Evolutionary conservation across 2,329 filamentous ascomycete genomes (phyloP).

Genomic region (Cladosporium sp.): DNA sequence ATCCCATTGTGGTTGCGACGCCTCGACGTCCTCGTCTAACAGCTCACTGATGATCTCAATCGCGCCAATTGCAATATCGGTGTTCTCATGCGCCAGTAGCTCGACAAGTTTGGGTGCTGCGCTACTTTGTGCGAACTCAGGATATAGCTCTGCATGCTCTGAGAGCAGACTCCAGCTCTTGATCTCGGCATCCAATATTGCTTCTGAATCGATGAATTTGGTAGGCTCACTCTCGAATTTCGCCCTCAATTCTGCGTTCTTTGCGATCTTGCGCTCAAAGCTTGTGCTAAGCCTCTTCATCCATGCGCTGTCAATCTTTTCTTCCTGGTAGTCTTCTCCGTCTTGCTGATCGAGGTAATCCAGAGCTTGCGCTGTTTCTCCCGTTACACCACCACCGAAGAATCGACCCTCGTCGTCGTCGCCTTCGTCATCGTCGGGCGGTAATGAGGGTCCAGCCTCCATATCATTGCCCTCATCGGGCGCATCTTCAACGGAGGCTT

Average conservation of each 20-base stretch:
- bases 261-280: conserved; percentile 86
- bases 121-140: conserved; percentile 67
- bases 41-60: conserved; percentile 87
- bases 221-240: conserved; percentile 75
- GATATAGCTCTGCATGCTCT: conserved; percentile 80
- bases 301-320: conserved; percentile 82
- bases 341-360: conserved; percentile 78
- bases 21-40: conserved; percentile 86
- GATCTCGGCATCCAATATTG: conserved; percentile 83
- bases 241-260: conserved; percentile 83
- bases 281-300: conserved; percentile 73
- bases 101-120: conserved; percentile 74
- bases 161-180: conserved; percentile 81
- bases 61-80: conserved; percentile 88
- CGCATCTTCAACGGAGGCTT: conserved; percentile 49
- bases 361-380: conserved; percentile 75
- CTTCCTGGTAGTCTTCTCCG: conserved; percentile 48
- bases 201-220: conserved; percentile 81
- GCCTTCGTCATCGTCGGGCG: conserved; percentile 47
- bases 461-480: conserved; percentile 48
- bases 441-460: conserved; percentile 34
- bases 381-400: conserved; percentile 85
- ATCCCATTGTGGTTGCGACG: conserved; percentile 76
- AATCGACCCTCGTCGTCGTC: conserved; percentile 93
- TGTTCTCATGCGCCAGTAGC: conserved; percentile 89